phyloP scores from a whole-genome alignment of 2,329 filamentous ascomycete species.

The Blastomyces parvus region DNA sequence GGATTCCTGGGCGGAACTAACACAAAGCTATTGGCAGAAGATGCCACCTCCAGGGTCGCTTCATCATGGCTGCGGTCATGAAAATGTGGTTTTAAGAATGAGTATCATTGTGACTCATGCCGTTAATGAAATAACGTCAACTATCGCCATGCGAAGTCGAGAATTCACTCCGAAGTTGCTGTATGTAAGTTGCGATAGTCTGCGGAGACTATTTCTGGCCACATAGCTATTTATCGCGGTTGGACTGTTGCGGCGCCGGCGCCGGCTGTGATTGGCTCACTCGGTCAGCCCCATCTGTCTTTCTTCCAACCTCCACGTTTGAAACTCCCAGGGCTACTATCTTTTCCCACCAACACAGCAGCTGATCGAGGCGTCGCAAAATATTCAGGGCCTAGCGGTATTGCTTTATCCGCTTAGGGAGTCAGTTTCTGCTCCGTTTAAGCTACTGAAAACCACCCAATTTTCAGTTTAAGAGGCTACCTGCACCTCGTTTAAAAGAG shows the following conservation, averaged over 20 bases:
- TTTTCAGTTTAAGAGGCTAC: not conserved
- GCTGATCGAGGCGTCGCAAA: not conserved
- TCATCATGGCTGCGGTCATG: conserved; percentile 14
- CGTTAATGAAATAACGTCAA: not conserved
- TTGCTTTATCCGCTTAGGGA: not conserved
- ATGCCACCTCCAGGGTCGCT: conserved; percentile 16
- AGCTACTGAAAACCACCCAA: not conserved
- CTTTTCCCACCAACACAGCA: no score
- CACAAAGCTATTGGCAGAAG: conserved; percentile 14
- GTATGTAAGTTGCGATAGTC: not conserved
- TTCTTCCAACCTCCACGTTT: not conserved
- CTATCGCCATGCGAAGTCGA: not conserved
- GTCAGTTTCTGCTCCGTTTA: not conserved
- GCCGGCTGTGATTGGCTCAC: not conserved
- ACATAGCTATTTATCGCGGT: not conserved
- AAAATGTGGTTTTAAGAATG: not conserved
- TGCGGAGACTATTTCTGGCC: not conserved
- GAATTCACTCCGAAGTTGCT: not conserved
- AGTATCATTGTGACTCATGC: conserved; percentile 10
- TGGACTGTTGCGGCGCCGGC: not conserved
- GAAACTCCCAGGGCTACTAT: no score
- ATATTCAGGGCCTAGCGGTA: not conserved
- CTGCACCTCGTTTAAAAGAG: no score
- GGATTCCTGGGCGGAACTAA: conserved; percentile 2
- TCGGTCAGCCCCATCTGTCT: not conserved